Evolutionary conservation across 208 protist species (phyloP).

Genomic region (Porcisia hertigi): DNA sequence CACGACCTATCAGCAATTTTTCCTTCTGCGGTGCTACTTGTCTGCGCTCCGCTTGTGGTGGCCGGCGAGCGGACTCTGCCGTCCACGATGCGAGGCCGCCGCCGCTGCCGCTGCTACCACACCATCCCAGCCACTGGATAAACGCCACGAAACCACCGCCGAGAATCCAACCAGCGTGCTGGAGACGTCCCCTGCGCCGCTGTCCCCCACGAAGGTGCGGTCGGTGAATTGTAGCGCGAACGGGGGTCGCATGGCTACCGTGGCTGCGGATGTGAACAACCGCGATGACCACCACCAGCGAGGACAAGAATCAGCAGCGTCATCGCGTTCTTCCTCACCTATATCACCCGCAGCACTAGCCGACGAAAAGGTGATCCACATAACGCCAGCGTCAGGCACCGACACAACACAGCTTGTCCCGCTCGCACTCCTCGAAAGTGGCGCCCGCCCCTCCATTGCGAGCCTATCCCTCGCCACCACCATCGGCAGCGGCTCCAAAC

Average conservation of each 20-base stretch:
- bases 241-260: background rate
- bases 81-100: constrained; percentile 3
- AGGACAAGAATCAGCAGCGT: background rate
- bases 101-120: background rate
- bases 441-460: constrained; percentile 23
- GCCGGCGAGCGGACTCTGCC: constrained; percentile 37
- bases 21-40: constrained; percentile 66
- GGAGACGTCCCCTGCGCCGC: background rate
- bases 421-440: background rate
- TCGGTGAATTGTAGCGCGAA: background rate
- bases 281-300: background rate
- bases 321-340: background rate
- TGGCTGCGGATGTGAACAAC: background rate
- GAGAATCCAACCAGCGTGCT: background rate
- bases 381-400: background rate
- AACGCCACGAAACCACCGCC: background rate
- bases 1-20: constrained; percentile 50
- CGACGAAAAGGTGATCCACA: background rate
- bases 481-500: background rate
- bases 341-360: background rate
- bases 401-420: background rate
- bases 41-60: constrained; percentile 54
- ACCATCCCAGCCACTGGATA: background rate
- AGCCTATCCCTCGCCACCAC: constrained; percentile 19
- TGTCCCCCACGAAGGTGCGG: background rate